Conservation (phyloP, 192 early-diverging fungal genomes). For the Backusella parvicylindrica region DNA sequence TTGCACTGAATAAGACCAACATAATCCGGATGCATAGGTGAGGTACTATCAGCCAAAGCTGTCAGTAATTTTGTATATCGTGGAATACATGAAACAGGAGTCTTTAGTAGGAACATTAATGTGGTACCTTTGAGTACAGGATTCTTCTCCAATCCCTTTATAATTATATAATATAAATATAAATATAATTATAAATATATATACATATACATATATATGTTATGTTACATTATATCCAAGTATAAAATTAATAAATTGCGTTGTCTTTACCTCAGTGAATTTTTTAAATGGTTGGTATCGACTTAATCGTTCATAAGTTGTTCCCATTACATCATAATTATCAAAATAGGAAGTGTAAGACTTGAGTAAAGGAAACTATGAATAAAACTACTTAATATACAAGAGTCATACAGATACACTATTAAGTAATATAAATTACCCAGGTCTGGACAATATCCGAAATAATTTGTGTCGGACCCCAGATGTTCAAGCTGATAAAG, state of each 20-base stretch:
- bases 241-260: not conserved
- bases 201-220: too few relatives aligned
- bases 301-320: slow-evolving; percentile 26
- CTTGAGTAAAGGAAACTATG: slow-evolving; percentile 9
- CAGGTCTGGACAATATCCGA: slow-evolving; percentile 30
- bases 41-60: slow-evolving; percentile 14
- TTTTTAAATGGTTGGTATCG: slow-evolving; percentile 30
- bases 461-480: slow-evolving; percentile 40
- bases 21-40: slow-evolving; percentile 35
- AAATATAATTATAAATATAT: too few relatives aligned
- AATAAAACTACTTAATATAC: not conserved
- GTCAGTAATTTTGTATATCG: slow-evolving; percentile 13
- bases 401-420: not conserved
- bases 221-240: not conserved
- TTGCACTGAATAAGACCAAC: slow-evolving; percentile 16
- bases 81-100: slow-evolving; percentile 16
- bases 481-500: slow-evolving; percentile 24
- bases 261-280: slow-evolving; percentile 27
- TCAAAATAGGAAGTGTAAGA: slow-evolving; percentile 22
- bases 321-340: slow-evolving; percentile 18
- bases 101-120: slow-evolving; percentile 19
- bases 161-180: not conserved
- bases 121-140: slow-evolving; percentile 7
- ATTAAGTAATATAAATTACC: slow-evolving; percentile 8
- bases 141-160: slow-evolving; percentile 21